A percentile compares a stretch with the other conserved stretches of the same genome.
These are phyloP conservation scores for Lactarius tabidus DNA, from an alignment of 768 basidiomycete genomes.

Conservation along the genomic window DNA sequence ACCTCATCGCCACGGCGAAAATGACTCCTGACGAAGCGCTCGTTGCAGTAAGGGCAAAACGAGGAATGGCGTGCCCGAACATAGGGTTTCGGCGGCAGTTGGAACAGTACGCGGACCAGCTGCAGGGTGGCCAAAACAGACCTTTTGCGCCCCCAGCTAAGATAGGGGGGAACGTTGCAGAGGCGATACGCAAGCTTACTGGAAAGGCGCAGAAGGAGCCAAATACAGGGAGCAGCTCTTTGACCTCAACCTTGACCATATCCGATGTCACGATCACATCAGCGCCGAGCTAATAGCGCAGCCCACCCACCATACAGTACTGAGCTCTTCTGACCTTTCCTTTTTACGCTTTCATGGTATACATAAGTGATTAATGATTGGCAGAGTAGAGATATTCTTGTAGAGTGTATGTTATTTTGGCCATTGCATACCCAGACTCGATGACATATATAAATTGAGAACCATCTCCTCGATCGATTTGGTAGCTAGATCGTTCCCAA, in stretches of 20 bases:
- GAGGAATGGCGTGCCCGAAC: constrained; percentile 33
- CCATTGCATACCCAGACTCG: background rate
- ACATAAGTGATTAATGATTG: background rate
- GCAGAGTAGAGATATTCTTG: background rate
- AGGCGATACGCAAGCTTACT: constrained; percentile 9
- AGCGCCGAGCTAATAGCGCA: background rate
- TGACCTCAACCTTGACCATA: background rate
- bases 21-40: constrained; percentile 33
- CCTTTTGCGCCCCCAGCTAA: background rate
- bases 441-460: too few species aligned
- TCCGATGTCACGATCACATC: background rate
- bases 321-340: background rate
- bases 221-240: background rate
- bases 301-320: background rate
- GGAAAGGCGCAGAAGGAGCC: background rate
- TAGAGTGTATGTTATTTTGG: background rate
- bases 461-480: background rate
- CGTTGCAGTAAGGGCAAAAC: constrained; percentile 26
- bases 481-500: background rate
- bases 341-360: background rate
- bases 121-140: background rate
- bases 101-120: constrained; percentile 5
- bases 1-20: constrained; percentile 36
- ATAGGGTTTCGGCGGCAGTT: constrained; percentile 34
- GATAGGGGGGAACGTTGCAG: constrained; percentile 6